Conservation (phyloP, 176 grass and related monocot species). For the Ensete ventricosum region DNA sequence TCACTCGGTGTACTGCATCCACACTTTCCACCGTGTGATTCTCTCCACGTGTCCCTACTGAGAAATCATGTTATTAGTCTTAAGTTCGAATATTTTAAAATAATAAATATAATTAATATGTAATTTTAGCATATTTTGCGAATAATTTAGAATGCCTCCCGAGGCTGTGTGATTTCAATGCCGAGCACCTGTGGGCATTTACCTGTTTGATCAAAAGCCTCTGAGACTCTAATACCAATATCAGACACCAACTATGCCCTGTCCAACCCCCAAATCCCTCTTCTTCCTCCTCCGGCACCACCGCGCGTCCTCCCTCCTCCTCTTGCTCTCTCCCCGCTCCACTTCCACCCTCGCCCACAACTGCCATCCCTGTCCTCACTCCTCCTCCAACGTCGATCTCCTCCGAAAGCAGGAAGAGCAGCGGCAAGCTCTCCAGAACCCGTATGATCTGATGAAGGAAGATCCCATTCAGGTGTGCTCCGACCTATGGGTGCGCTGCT, state of each 20-base stretch:
- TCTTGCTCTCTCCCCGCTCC: neutral
- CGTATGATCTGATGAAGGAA: constrained; percentile 43
- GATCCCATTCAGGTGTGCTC: constrained; percentile 65
- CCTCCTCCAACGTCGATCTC: neutral
- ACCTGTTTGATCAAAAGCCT: no score
- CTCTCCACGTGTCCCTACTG: no score
- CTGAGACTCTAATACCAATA: no score
- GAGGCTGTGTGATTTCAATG: no score
- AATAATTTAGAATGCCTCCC: no score
- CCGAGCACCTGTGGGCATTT: no score
- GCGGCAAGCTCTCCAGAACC: constrained; percentile 32
- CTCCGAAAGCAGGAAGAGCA: neutral
- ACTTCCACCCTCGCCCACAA: neutral
- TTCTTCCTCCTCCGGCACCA: constrained; percentile 20
- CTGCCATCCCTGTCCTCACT: neutral
- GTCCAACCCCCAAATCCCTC: constrained; percentile 1
- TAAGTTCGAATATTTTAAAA: no score
- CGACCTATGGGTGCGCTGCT: constrained; percentile 69
- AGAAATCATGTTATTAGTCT: no score
- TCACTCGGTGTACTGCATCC: no score
- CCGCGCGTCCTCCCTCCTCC: constrained; percentile 26
- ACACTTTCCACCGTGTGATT: no score
- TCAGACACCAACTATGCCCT: neutral
- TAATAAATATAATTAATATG: no score
- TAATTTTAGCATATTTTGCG: no score